Conservation (phyloP, 2,329 filamentous ascomycete species). For the Diaporthe citri region DNA sequence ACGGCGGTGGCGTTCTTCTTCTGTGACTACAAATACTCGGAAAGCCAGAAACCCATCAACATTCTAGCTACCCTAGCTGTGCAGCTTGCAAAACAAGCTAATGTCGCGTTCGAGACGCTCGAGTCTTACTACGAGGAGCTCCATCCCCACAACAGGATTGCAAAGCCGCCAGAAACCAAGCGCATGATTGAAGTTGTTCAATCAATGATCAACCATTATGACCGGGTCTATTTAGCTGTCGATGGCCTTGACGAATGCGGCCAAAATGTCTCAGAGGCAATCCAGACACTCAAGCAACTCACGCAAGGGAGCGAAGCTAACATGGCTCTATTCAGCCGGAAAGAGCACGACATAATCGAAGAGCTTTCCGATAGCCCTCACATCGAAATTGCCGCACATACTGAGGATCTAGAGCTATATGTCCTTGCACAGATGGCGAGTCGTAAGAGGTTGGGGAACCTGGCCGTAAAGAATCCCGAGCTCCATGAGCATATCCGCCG, state of each 20-base stretch:
- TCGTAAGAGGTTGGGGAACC: neutral
- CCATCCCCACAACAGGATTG: neutral
- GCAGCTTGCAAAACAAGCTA: neutral
- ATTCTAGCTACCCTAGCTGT: neutral
- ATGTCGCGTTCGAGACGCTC: neutral
- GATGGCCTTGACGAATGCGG: neutral
- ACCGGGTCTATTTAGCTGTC: neutral
- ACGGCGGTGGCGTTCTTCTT: neutral
- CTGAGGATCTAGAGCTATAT: neutral
- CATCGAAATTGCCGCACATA: neutral
- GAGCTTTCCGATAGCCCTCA: neutral
- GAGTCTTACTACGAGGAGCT: neutral
- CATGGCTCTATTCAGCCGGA: neutral
- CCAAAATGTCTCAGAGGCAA: rapidly evolving
- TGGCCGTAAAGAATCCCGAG: neutral
- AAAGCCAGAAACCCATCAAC: neutral
- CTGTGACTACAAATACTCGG: neutral
- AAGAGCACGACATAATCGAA: neutral
- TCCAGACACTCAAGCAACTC: neutral
- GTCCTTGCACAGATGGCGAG: neutral
- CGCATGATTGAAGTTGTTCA: neutral
- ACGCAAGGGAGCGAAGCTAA: no score
- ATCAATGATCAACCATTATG: neutral
- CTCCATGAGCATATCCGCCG: neutral
- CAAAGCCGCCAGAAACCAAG: neutral